Evolutionary conservation across 2,329 filamentous ascomycete species (phyloP), one percentile per base, ranked within the genome.

Genomic region (Claviceps sp.): DNA sequence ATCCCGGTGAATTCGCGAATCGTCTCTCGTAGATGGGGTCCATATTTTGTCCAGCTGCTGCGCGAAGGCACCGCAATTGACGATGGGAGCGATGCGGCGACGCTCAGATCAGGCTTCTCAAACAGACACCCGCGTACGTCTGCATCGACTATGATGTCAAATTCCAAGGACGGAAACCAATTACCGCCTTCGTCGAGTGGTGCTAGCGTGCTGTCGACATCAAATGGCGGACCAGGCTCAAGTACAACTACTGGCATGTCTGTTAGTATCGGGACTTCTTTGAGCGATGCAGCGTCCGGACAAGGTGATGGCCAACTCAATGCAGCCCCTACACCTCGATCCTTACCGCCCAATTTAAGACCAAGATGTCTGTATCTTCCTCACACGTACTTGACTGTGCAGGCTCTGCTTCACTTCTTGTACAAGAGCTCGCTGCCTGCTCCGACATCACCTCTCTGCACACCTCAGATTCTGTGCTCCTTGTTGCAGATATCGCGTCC

Each of bases 1-100:
- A 89, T 97, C 58, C 89, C 93, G 0, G 87, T 96, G 58, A 98
- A 95, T 67, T 97, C 93, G 6, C 82, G 89, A 53, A 79, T 98
- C 16, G 77, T 97, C 16, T 85, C 87, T 9, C 80, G 89, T 30
- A 77, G 93, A 63, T 98, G 93, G 93, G 93, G 93, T 0, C 89
- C 89, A 0, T 96, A 95, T 65, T 97, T 98, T 69, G 89, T 95
- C 52, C 88, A 95, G 63, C 76, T 98, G 1, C 74, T 97, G 9
- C 81, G 87, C 30, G 90, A 96, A 66, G 88, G 87, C 4, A 82
- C 86, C 2, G 76, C 82, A 1, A 81, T 81, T 13, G 78, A 84
- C 53, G 83, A 86, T 50, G 86, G 84, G 1, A 79, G 81, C 51
- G 89, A 95, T 59, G 78, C 84, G 0, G 78, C 82, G 30, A 93